A percentile compares a stretch with the other conserved stretches of the same genome.
Conservation (phyloP, 2,329 filamentous ascomycete genomes). For the Colletotrichum destructivum region DNA sequence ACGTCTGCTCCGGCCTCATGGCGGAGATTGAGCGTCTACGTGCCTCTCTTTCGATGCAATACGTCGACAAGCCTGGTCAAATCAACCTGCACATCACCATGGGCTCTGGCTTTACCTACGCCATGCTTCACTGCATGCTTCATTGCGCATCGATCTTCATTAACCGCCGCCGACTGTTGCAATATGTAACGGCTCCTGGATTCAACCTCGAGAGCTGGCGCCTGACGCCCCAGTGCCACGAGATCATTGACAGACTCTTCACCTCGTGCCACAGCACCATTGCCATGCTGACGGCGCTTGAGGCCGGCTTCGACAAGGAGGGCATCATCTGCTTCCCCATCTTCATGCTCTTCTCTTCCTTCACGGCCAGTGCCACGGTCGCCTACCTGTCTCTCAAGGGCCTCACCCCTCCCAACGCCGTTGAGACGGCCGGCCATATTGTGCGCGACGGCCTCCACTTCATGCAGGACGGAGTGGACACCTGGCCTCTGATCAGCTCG, state of each 20-base stretch:
- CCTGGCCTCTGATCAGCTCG: slow-evolving; percentile 71
- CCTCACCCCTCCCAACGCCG: slow-evolving; percentile 68
- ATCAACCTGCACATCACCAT: slow-evolving; percentile 75
- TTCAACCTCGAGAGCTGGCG: slow-evolving; percentile 71
- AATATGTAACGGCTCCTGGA: slow-evolving; percentile 67
- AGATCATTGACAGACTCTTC: slow-evolving; percentile 71
- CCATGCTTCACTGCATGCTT: slow-evolving; percentile 74
- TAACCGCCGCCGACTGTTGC: slow-evolving; percentile 71
- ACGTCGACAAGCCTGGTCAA: slow-evolving; percentile 73
- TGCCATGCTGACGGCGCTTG: slow-evolving; percentile 68
- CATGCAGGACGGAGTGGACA: slow-evolving; percentile 72
- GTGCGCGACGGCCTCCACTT: slow-evolving; percentile 72
- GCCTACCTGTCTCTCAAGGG: slow-evolving; percentile 76
- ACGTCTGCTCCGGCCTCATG: slow-evolving; percentile 66
- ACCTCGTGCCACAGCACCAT: slow-evolving; percentile 73
- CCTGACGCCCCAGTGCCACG: slow-evolving; percentile 63
- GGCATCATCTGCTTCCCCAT: slow-evolving; percentile 73
- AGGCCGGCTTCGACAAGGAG: slow-evolving; percentile 71
- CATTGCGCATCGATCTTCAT: slow-evolving; percentile 75
- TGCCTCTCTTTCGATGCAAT: slow-evolving; percentile 70
- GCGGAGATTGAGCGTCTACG: slow-evolving; percentile 70
- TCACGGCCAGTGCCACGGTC: slow-evolving; percentile 73
- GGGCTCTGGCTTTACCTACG: slow-evolving; percentile 74
- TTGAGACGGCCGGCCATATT: slow-evolving; percentile 70
- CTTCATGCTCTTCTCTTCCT: slow-evolving; percentile 75